Evolutionary conservation across 495 filamentous ascomycete species (phyloP).

Genomic region (Aspergillus homomorphus): DNA sequence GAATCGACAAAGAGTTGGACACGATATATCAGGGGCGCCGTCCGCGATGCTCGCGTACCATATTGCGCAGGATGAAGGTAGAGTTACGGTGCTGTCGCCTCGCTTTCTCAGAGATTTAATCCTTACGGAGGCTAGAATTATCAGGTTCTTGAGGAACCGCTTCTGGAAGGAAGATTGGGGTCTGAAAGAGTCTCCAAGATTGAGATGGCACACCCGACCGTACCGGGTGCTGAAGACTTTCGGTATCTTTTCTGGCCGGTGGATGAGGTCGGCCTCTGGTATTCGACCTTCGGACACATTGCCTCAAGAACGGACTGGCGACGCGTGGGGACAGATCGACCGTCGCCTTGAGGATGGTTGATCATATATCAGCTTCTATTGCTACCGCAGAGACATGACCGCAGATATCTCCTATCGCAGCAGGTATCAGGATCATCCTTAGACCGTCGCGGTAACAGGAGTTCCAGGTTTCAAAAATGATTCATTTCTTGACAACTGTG

Average conservation of each 20-base stretch:
- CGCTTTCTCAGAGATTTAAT: not conserved
- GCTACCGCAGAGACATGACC: too few species aligned
- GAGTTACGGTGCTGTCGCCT: not conserved
- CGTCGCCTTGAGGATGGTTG: too few species aligned
- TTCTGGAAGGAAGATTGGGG: not conserved
- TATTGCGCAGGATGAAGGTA: not conserved
- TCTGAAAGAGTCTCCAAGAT: not conserved
- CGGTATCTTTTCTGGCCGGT: not conserved
- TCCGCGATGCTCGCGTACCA: not conserved
- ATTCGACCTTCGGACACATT: not conserved
- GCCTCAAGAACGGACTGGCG: too few species aligned
- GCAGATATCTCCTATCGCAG: too few species aligned
- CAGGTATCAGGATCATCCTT: too few species aligned
- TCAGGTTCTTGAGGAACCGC: not conserved
- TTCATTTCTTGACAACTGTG: too few species aligned
- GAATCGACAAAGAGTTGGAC: not conserved
- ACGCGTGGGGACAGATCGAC: too few species aligned
- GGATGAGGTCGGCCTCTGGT: not conserved
- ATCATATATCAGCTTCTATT: too few species aligned
- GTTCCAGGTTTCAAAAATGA: too few species aligned
- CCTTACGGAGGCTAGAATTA: not conserved
- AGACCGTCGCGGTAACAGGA: too few species aligned
- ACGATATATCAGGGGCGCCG: not conserved
- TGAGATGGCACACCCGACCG: not conserved
- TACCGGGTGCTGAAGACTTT: not conserved